Conservation (phyloP, 371 early-diverging fungal genomes). For the Rhizopus microsporus region DNA sequence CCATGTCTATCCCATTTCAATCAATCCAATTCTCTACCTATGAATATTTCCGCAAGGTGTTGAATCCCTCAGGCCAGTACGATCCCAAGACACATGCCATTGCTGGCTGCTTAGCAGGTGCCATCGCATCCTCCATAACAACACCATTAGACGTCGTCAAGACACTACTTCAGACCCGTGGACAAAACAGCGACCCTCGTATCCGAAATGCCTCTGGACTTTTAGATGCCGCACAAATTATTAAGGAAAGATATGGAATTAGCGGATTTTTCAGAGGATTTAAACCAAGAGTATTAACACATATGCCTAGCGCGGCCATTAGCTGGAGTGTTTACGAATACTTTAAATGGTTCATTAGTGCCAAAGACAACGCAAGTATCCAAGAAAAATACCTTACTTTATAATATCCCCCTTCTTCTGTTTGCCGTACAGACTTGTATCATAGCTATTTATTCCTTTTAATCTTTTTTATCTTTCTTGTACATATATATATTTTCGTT, state of each 20-base stretch:
- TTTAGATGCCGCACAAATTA: conserved; percentile 66
- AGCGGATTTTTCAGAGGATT: conserved; percentile 79
- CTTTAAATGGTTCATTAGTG: conserved; percentile 69
- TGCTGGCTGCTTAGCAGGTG: conserved; percentile 88
- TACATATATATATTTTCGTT: no score
- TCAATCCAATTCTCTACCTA: conserved; percentile 89
- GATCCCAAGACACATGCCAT: conserved; percentile 81
- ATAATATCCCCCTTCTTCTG: background rate
- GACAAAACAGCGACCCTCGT: conserved; percentile 61
- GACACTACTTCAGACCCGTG: conserved; percentile 89
- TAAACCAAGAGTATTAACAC: conserved; percentile 76
- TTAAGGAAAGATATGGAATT: conserved; percentile 71
- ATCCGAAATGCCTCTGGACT: conserved; percentile 73
- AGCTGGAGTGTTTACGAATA: conserved; percentile 91
- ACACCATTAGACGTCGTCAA: conserved; percentile 92
- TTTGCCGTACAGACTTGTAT: no score
- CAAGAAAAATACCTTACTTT: conserved; percentile 12
- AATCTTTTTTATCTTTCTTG: no score
- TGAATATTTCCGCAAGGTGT: conserved; percentile 75
- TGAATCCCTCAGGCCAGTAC: conserved; percentile 80
- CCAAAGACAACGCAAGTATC: conserved; percentile 3
- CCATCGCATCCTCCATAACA: conserved; percentile 80
- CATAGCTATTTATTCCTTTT: no score
- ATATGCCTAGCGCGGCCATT: conserved; percentile 91
- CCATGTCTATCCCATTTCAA: conserved; percentile 92